Evolutionary conservation across 73 alveolate species (phyloP), one percentile per base, ranked within the genome.

Genomic region (Symbiodinium natans): DNA sequence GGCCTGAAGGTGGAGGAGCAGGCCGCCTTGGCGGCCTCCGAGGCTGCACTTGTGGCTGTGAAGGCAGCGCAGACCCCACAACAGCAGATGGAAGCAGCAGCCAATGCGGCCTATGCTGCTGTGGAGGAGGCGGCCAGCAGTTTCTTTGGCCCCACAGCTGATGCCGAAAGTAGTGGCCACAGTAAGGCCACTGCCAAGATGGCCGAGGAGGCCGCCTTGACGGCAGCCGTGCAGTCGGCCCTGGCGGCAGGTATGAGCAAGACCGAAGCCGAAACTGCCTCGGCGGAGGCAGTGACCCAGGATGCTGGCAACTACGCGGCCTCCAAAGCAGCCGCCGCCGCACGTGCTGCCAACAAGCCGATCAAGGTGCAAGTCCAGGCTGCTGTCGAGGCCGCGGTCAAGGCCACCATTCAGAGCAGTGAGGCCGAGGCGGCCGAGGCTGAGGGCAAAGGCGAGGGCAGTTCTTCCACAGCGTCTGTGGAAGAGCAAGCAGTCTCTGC

Each of bases 81-180:
- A 29, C 80, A 63, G 80, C 80, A 63, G 80, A 63, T 63, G 80
- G 80, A 63, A 29, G 80, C 80, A 23, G 80, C 80, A 23, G 80
- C 80, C 33, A 63, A 63, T n/a, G 80, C 80, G 0, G 80, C 80
- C 40, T 63, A 63, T 63, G 80, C 80, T 11, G 80, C 80, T 11
- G 80, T 63, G 80, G 80, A 63, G 80, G 80, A 63, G 36, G 80
- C 80, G 38, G 80, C 80, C 80, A 63, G 80, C 80, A 63, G 80
- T 36, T 63, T 63, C 80, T 63, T 63, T 63, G 80, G 80, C 38
- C 38, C 80, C 33, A 63, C 80, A 36, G 80, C 80, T 9, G 80
- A 63, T 63, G 80, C 80, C 80, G 80, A 63, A 63, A 29, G 36
- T 36, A 63, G 80, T 36, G 80, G 80, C 11, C 80, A 63, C 40